Conservation (phyloP, 257 asterid genomes). For the Forsythia suspensa region DNA sequence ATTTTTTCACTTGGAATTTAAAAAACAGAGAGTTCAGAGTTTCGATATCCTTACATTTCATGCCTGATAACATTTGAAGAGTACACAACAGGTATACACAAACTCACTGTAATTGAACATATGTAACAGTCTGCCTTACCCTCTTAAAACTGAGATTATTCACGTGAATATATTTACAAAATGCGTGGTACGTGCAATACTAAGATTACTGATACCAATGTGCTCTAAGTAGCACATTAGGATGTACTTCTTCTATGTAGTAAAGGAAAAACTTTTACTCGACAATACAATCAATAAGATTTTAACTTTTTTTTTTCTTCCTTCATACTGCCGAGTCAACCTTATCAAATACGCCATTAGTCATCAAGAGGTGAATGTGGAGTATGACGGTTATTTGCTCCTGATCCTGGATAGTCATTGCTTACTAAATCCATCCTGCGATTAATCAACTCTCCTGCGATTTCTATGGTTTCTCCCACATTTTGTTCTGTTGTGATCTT, state of each 20-base stretch:
- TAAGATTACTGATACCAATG: neutral
- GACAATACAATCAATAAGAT: neutral
- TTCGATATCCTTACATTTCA: no score
- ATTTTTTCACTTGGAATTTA: no score
- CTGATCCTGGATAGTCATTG: constrained; percentile 27
- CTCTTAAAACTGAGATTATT: neutral
- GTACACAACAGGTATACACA: neutral
- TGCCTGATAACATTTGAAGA: neutral
- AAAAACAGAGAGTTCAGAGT: no score
- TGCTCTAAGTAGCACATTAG: neutral
- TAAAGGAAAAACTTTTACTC: neutral
- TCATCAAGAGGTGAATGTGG: constrained; percentile 22
- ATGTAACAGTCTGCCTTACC: neutral
- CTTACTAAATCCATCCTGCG: constrained; percentile 22
- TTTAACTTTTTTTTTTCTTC: neutral
- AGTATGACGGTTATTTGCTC: constrained; percentile 36
- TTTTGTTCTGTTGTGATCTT: constrained; percentile 9
- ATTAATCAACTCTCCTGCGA: neutral
- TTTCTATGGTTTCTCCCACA: neutral
- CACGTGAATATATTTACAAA: neutral
- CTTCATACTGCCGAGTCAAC: neutral
- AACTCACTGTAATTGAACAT: neutral
- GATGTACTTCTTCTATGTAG: no score
- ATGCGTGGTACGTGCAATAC: neutral
- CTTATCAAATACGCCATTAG: neutral